Evolutionary conservation across 305 asterid genomes (phyloP).

Genomic region (Plantago coronopus): DNA sequence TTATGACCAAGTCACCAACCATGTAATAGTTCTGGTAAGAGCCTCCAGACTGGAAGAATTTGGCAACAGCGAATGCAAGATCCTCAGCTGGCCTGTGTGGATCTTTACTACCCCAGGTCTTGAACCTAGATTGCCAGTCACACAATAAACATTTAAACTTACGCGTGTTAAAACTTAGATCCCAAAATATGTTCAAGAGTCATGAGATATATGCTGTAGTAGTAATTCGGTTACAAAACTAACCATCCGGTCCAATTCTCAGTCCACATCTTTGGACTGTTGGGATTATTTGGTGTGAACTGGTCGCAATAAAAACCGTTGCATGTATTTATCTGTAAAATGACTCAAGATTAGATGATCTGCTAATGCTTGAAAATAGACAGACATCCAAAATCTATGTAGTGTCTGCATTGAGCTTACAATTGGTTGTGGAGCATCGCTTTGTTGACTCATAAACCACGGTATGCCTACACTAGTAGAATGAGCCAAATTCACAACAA

Average conservation of each 20-base stretch:
- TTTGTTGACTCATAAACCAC: slow-evolving; percentile 95
- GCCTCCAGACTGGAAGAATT: slow-evolving; percentile 93
- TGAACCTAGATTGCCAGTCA: slow-evolving; percentile 51
- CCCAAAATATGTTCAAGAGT: too few relatives aligned
- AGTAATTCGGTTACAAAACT: slow-evolving; percentile 8
- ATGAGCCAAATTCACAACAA: slow-evolving; percentile 79
- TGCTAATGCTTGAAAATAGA: too few relatives aligned
- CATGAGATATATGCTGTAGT: too few relatives aligned
- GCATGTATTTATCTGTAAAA: slow-evolving; percentile 89
- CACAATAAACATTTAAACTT: too few relatives aligned
- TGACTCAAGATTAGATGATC: too few relatives aligned
- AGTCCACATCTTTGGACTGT: slow-evolving; percentile 88
- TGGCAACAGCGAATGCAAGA: slow-evolving; percentile 83
- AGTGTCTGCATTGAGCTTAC: slow-evolving; percentile 27
- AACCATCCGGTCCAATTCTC: slow-evolving; percentile 99
- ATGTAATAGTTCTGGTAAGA: slow-evolving; percentile 89
- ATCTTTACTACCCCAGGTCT: slow-evolving; percentile 59
- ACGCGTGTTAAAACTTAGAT: too few relatives aligned
- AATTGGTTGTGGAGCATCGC: slow-evolving; percentile 79
- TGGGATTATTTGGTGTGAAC: slow-evolving; percentile 81
- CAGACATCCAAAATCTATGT: too few relatives aligned
- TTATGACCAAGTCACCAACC: too few relatives aligned
- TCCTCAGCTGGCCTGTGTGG: slow-evolving; percentile 94
- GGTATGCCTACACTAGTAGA: slow-evolving; percentile 78
- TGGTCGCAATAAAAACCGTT: slow-evolving; percentile 94